Evolutionary conservation across 148 eudicot species (phyloP), one percentile per base, ranked within the genome.

Genomic region (Agrostemma githago): DNA sequence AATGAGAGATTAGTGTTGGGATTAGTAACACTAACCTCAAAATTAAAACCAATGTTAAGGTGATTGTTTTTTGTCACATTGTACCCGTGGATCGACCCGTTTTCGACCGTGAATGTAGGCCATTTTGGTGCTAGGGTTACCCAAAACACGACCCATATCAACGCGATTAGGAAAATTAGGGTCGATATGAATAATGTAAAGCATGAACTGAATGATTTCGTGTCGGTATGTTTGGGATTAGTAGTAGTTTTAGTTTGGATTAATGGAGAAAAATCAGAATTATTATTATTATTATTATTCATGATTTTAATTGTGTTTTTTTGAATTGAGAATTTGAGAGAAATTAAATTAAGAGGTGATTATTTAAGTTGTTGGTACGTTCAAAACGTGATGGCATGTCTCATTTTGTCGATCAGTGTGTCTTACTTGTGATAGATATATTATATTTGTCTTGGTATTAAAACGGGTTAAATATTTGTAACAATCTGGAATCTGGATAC

Each of bases 31-130:
- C 70, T 66, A 6, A 66, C 70, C 53, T n/a, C 70, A 42, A 66
- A 66, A 6, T 66, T 66, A 8, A 66, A 66, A 9, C 20, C 70
- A 12, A 26, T 51, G 4, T 66, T 41, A 16, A 66, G 53, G 48
- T 66, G 53, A 26, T 66, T 41, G 11, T 66, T 66, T 3, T 39
- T 11, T 40, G 70, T 66, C 4, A 66, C 21, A 42, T 40, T 66
- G 70, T 66, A 66, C 70, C 70, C 51, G 10, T 66, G 19, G 53
- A 66, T 41, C 9, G 70, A 41, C 70, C 53, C 70, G n/a, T 66
- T 46, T 9, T 66, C 53, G 70, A 66, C 70, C 21, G 51, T 42
- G 70, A 66, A 66, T n/a, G 42, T 14, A 2, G 70, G 70, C 53
- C 53, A 42, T 6, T 17, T 66, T 6, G 70, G 70, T 17, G 2